Percentiles rank a stretch among this genome's conserved stretches.
These are phyloP conservation scores for Raffaelea ambrosiae DNA, from an alignment of 2,329 filamentous ascomycete genomes.

Conservation along the genomic window DNA sequence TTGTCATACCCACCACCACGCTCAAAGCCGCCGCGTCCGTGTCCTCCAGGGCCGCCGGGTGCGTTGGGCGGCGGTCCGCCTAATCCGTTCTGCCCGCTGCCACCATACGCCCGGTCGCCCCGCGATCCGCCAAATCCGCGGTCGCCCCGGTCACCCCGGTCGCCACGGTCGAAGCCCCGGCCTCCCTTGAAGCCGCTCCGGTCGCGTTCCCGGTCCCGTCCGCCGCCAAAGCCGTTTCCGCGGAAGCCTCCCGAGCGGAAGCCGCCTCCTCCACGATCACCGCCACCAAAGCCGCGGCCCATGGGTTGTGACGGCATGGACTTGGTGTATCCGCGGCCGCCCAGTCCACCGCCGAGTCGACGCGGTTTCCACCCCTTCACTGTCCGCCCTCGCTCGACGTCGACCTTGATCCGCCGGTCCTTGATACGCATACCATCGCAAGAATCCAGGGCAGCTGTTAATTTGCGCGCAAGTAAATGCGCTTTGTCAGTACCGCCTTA, in stretches of 20 bases:
- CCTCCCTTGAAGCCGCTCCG: conserved; percentile 26
- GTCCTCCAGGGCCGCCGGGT: conserved; percentile 48
- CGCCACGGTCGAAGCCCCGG: conserved; percentile 24
- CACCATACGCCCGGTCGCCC: conserved; percentile 1
- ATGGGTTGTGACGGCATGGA: conserved; percentile 62
- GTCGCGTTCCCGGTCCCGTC: neutral
- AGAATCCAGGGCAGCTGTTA: conserved; percentile 78
- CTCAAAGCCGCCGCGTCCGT: conserved; percentile 26
- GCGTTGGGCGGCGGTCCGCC: conserved; percentile 46
- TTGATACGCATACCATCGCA: conserved; percentile 88
- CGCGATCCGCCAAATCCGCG: too few relatives aligned
- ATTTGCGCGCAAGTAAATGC: conserved; percentile 44
- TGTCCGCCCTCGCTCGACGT: conserved; percentile 92
- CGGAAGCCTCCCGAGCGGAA: conserved; percentile 38
- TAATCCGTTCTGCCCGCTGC: conserved; percentile 38
- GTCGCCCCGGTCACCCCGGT: conserved; percentile 21
- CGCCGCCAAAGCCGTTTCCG: conserved; percentile 26
- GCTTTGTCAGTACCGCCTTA: conserved; percentile 63
- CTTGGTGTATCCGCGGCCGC: conserved; percentile 89
- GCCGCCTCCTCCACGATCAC: conserved; percentile 36
- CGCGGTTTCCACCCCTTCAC: conserved; percentile 90
- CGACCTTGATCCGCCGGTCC: conserved; percentile 83
- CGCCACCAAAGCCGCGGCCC: conserved; percentile 45
- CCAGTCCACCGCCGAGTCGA: conserved; percentile 83
- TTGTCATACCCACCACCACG: conserved; percentile 38